Evolutionary conservation across 2,329 filamentous ascomycete genomes (phyloP).

Genomic region (Thielaviopsis musarum): DNA sequence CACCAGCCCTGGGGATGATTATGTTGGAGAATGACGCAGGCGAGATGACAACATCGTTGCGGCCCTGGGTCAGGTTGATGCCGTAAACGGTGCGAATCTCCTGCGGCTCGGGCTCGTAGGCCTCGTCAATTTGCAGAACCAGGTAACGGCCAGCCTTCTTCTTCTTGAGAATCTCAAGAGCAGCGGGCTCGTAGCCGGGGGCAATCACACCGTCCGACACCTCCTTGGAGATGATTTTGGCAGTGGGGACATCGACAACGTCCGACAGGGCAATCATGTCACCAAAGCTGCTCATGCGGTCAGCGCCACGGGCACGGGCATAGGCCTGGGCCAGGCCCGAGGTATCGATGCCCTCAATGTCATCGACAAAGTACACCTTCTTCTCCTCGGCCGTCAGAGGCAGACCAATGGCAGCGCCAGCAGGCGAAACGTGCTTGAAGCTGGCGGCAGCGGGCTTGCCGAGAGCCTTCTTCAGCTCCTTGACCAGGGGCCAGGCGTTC

Average conservation of each 20-base stretch:
- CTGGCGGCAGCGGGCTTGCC: constrained; percentile 82
- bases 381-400: constrained; percentile 74
- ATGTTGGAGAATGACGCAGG: constrained; percentile 73
- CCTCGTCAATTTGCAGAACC: constrained; percentile 82
- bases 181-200: constrained; percentile 67
- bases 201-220: constrained; percentile 96
- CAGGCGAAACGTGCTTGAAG: constrained; percentile 98
- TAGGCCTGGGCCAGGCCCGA: constrained; percentile 87
- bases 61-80: constrained; percentile 72
- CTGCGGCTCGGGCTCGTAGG: constrained; percentile 62
- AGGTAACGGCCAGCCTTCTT: constrained; percentile 98
- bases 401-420: constrained; percentile 84
- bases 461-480: constrained; percentile 82
- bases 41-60: constrained; percentile 78
- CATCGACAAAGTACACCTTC: constrained; percentile 97
- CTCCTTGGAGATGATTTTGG: constrained; percentile 94
- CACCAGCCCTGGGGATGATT: constrained; percentile 68
- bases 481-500: constrained; percentile 93
- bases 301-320: constrained; percentile 82
- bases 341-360: constrained; percentile 74
- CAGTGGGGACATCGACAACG: constrained; percentile 77
- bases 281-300: constrained; percentile 97
- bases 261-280: constrained; percentile 91
- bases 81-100: constrained; percentile 86
- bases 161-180: constrained; percentile 82